Evolutionary conservation across 331 rosid species (phyloP).

Genomic region (Arachis monticola): DNA sequence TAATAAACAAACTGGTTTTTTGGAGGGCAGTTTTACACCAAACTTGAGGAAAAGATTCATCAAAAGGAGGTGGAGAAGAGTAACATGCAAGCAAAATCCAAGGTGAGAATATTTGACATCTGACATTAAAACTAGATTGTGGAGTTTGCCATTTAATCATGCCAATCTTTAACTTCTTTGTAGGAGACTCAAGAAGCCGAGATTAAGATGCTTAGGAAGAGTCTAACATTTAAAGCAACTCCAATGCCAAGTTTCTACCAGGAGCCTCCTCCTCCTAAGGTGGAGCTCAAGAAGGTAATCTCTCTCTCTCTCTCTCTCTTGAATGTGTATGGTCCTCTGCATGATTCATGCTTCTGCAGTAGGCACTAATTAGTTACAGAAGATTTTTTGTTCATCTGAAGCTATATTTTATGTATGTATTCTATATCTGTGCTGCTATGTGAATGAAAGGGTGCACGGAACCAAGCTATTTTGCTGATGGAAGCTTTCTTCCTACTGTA

Average conservation of each 20-base stretch:
- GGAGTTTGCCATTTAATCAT: conserved; percentile 22
- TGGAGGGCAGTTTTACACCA: conserved; percentile 77
- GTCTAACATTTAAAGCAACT: conserved; percentile 87
- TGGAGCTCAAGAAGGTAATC: conserved; percentile 84
- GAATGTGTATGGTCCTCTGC: neutral
- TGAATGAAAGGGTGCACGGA: neutral
- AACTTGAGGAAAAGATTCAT: conserved; percentile 93
- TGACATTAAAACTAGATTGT: conserved; percentile 14
- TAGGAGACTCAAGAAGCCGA: conserved; percentile 96
- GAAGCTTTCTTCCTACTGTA: conserved; percentile 30
- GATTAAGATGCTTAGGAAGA: conserved; percentile 88
- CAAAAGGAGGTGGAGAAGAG: conserved; percentile 89
- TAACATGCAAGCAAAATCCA: conserved; percentile 81
- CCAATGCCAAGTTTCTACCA: conserved; percentile 98
- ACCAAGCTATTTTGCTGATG: conserved; percentile 7
- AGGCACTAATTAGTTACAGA: conserved; percentile 15
- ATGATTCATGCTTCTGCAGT: conserved; percentile 10
- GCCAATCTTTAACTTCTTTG: conserved; percentile 28
- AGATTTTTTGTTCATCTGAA: conserved; percentile 19
- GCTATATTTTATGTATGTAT: neutral
- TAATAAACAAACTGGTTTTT: conserved; percentile 31
- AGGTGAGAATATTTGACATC: conserved; percentile 57
- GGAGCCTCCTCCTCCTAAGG: conserved; percentile 96
- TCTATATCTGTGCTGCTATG: conserved; percentile 12
- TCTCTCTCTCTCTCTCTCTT: neutral